Conservation (phyloP, 1,284 basidiomycete species). For the Cryptococcus hybrid region DNA sequence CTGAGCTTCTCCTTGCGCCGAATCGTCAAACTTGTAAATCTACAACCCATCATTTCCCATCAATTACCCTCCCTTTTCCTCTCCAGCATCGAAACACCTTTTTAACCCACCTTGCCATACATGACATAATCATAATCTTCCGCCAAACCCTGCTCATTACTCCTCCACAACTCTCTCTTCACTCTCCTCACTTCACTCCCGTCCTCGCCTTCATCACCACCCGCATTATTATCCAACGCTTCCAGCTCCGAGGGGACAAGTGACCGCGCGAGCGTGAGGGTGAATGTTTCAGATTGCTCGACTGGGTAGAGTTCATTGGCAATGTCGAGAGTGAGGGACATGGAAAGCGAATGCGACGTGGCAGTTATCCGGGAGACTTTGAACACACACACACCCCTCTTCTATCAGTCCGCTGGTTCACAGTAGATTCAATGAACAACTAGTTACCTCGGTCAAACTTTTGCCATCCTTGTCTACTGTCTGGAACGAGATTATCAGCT, state of each 20-base stretch:
- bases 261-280: slow-evolving; percentile 81
- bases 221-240: slow-evolving; percentile 40
- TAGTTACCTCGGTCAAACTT: slow-evolving; percentile 90
- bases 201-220: slow-evolving; percentile 17
- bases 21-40: slow-evolving; percentile 96
- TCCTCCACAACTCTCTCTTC: slow-evolving; percentile 81
- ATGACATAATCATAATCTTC: slow-evolving; percentile 99
- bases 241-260: slow-evolving; percentile 62
- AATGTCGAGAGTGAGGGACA: slow-evolving; percentile 87
- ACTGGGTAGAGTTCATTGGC: slow-evolving; percentile 84
- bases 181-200: slow-evolving; percentile 65
- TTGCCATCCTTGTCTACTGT: slow-evolving; percentile 87
- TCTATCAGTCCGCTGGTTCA: neutral
- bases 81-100: neutral
- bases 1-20: slow-evolving; percentile 58
- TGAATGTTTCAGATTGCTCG: slow-evolving; percentile 67
- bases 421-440: neutral
- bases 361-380: slow-evolving; percentile 82
- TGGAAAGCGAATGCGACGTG: slow-evolving; percentile 79
- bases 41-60: slow-evolving; percentile 35
- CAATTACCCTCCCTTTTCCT: too few species aligned
- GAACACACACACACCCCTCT: neutral
- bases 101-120: slow-evolving; percentile 82
- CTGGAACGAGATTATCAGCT: neutral
- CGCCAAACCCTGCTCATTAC: slow-evolving; percentile 77